Base-by-base conservation (phyloP, 208 protist species). In the Leishmania tropica region DNA sequence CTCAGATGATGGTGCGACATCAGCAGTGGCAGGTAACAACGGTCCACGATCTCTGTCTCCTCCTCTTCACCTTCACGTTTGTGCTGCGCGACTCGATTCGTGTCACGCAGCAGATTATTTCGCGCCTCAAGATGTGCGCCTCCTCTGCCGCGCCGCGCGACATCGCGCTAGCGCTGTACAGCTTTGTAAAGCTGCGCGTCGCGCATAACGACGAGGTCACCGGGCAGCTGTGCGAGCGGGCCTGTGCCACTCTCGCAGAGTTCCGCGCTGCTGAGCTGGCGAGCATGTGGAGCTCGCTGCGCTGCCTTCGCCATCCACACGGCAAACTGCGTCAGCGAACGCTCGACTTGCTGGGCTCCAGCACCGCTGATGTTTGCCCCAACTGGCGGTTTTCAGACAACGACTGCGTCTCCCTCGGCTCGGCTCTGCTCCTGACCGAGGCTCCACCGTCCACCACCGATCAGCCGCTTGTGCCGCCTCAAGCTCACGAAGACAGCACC, bases 41-140 rank as follows among this genome's bases (percentile, higher is more conserved):
- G 2, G 93, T 94, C 65, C 88, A 94, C 68, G 94, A 97, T 81
- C 88, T 97, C 35, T 89, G 87, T 37, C 76, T 89, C 77, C 87
- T 96, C 37, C 91, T 97, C 78, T 96, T 92, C 80, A 87, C 83
- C 75, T 94, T 96, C 81, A 97, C 94, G 7, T 95, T 93, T 85
- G 86, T 96, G 10, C 78, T 97, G 45, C 89, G 89, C 51, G 93
- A 90, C 37, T 92, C 96, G 24, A 95, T 96, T 77, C 87, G 90
- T 8, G 93, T 96, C 7, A 93, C 95, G 68, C 94, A 97, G 79
- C 89, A 94, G 84, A 90, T 94, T 51, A 54, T 97, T 62, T 88
- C 92, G 31, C 94, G 94, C 31, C 87, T 96, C 40, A 91, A 92
- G 79, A 87, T 97, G 51, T 89, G 88, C 60, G 86, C 83, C 74